phyloP scores from a whole-genome alignment of 352 stramenopile genomes.

The Pythium guiyangense region DNA sequence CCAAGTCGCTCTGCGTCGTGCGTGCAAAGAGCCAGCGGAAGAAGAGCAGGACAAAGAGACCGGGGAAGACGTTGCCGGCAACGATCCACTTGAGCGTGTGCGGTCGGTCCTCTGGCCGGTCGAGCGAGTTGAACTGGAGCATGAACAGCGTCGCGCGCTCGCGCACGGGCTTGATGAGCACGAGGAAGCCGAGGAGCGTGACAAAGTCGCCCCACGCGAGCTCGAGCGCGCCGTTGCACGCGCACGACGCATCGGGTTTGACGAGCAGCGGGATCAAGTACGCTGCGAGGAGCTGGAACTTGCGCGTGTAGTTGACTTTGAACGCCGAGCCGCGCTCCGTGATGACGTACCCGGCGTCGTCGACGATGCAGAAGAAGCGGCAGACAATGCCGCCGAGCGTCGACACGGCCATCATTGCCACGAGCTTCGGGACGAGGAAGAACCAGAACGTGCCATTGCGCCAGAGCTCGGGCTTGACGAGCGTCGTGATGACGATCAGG shows the following conservation, averaged over 20 bases:
- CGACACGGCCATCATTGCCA: slow-evolving; percentile 80
- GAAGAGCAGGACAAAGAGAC: slow-evolving; percentile 81
- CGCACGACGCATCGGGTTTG: slow-evolving; percentile 48
- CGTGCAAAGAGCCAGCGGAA: slow-evolving; percentile 81
- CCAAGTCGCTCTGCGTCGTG: slow-evolving; percentile 68
- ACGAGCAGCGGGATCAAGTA: slow-evolving; percentile 80
- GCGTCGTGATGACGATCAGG: slow-evolving; percentile 49
- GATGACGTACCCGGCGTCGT: slow-evolving; percentile 82
- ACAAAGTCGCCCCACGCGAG: slow-evolving; percentile 82
- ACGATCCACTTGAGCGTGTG: slow-evolving; percentile 81
- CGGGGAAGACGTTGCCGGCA: slow-evolving; percentile 73
- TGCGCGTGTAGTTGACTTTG: slow-evolving; percentile 87
- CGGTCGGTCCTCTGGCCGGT: slow-evolving; percentile 77
- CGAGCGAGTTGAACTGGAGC: slow-evolving; percentile 86
- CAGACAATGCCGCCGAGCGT: slow-evolving; percentile 74
- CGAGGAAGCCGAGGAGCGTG: slow-evolving; percentile 74
- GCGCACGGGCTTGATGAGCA: slow-evolving; percentile 80
- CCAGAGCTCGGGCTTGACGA: slow-evolving; percentile 61
- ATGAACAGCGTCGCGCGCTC: slow-evolving; percentile 82
- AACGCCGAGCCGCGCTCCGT: slow-evolving; percentile 76
- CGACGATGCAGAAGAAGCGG: slow-evolving; percentile 79
- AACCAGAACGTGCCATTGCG: slow-evolving; percentile 72
- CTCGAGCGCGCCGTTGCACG: slow-evolving; percentile 48
- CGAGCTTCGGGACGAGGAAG: slow-evolving; percentile 71
- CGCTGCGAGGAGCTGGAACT: slow-evolving; percentile 71